Evolutionary conservation across 2,329 filamentous ascomycete genomes (phyloP), one percentile per base, ranked within the genome.

Genomic region (Colletotrichum australisinense): DNA sequence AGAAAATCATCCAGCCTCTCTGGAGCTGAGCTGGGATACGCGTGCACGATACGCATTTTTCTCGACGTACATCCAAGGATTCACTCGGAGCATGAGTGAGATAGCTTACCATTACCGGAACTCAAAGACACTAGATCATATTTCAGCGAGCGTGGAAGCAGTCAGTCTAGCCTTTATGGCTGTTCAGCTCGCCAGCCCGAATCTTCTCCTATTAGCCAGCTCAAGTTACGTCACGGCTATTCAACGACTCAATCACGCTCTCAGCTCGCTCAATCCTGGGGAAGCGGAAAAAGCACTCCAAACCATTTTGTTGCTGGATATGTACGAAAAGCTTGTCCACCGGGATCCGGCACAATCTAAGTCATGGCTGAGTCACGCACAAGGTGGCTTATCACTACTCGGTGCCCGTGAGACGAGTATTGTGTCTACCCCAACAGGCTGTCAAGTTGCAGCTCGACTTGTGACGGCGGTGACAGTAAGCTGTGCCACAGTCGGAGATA

Each of bases 321-420:
- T 78, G 42, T 79, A 77, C 56, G 78, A 79, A 72, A 79, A 79
- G 69, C 76, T 79, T 55, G 74, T 75, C 30, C 68, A 72, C 6
- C 75, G 76, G 8, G 64, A 75, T 5, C 71, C 55, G 3, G n/a
- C 26, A 3, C 49, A 58, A 1, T 57, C 66, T 1, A 42, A 63
- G 2, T 64, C 76, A 2, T 77, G 76, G 75, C 62, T 72, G 66
- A 78, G 74, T 46, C 78, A 79, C 16, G 67, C 77, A 6, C 69
- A 73, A 5, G 78, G 78, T 0, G 78, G 75, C 30, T 46, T 78
- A n/a, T 65, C 69, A 22, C 55, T 78, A 6, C 67, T 77, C 4
- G 62, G 71, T 12, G 32, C 63, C 22, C 32, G 57, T 19, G 57
- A 22, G 19, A 38, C 46, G 5, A 67, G 55, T 30, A 67, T 72